Base-by-base conservation (phyloP, 805 yeast species). In the Barnettozyma californica region DNA sequence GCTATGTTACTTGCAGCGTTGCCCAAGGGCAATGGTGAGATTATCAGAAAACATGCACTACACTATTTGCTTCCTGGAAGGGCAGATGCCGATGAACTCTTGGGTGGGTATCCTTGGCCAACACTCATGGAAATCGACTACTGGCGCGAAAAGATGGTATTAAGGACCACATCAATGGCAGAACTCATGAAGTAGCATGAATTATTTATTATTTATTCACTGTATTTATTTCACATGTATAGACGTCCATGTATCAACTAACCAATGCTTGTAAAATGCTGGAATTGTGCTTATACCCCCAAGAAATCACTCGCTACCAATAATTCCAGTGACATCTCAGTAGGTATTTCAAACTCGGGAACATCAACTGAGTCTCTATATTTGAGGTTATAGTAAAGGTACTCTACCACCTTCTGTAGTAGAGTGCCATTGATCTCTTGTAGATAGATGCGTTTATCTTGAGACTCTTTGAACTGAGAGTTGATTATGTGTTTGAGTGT, bases 301-400 rank as follows among this genome's bases (percentile, higher is more conserved):
- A 89, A 68, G 63, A 80, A 92, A 63, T 94, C 99, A 2, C 98
- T 96, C 23, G 96, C 96, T 34, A 94, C 92, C 41, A 94, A 67
- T 55, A 92, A 69, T 62, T 94, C 98, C 52, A 92, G 70, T 0
- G 98, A 96, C 80, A 92, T 77, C 56, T 89, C 97, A 0, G 97
- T 91, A 1, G 98, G 97, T 2, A 94, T 80, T 34, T 86, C 85
- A 66, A 94, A 94, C 47, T 87, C 94, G 0, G 96, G 96, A 7
- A 86, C 78, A 44, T 78, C 83, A 31, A 71, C 76, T 0, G 73
- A 76, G 44, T 78, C 80, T 53, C 74, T 78, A 62, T 87, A 87
- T 57, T 86, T 83, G 50, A 75, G 64, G 57, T 86, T 81, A 61
- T 87, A 91, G 62, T 86, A 82, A 31, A 92, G 67, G 58, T 94